Base-by-base conservation (phyloP, 345 rosid genomes). In the Trapa incisa region DNA sequence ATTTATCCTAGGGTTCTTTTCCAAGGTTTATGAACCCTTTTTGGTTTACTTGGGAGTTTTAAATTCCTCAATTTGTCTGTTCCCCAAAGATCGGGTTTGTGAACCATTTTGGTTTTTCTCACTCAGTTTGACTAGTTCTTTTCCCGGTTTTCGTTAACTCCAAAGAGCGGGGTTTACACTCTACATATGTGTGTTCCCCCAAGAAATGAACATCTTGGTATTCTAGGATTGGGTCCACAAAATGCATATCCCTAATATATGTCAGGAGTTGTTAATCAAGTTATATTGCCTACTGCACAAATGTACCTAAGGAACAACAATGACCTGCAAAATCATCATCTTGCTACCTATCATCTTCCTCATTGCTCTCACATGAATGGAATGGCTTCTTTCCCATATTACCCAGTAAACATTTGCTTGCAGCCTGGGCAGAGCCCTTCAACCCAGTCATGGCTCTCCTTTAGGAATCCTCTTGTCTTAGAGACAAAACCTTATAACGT, bases 191-290 rank as follows among this genome's bases (percentile, higher is more conserved):
- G 9, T 22, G 60, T 32, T 58, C 81, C 73, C 74, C 65, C 77
- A 33, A 73, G 75, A 62, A 79, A 80, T 70, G 85, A 84, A 69
- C 75, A 77, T n/a, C 72, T 62, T 69, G 84, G 83, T 71, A 70
- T 70, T 38, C 70, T 84, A 7, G 80, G 86, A 77, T 79, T 87
- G 54, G 71, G 83, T 33, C 58, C 79, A 16, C 90, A 86, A 61
- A 77, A 74, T 76, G 63, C 76, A 8, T 87, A 87, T 75, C 91
- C 90, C 39, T 87, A 79, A 78, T 88, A 79, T 68, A 80, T 91
- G 88, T 72, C 91, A 1, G 95, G 97, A 61, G 91, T 75, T 57
- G 61, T 87, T 71, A 86, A 87, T 83, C 96, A 88, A 81, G 89
- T 83, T 65, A 76, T 82, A 78, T 75, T 86, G 83, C 86, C 85